Evolutionary conservation across 768 basidiomycete genomes (phyloP).

Genomic region (Macrolepiota albuminosa): DNA sequence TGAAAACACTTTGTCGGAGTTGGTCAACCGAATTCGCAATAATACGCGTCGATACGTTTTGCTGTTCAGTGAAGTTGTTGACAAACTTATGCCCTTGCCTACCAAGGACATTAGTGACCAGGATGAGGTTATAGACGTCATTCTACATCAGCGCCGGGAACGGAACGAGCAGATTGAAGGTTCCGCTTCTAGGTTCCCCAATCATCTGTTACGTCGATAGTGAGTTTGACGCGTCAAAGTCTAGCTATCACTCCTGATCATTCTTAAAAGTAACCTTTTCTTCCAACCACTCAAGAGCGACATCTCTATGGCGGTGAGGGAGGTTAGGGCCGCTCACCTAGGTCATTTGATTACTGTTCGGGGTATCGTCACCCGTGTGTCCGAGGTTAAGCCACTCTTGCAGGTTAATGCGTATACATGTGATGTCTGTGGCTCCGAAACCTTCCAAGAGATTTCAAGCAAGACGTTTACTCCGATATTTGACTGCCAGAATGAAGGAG

Average conservation of each 20-base stretch:
- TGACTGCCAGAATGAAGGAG: conserved; percentile 82
- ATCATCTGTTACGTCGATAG: conserved; percentile 93
- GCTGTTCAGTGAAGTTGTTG: conserved; percentile 87
- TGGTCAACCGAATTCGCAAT: conserved; percentile 72
- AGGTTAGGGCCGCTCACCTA: conserved; percentile 82
- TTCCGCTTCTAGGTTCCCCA: conserved; percentile 76
- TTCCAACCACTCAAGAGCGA: conserved; percentile 83
- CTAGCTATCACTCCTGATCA: conserved; percentile 13
- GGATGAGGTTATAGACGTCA: conserved; percentile 95
- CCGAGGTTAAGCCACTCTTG: conserved; percentile 96
- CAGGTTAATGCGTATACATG: conserved; percentile 98
- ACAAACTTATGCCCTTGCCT: conserved; percentile 83
- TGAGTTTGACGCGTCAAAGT: conserved; percentile 40
- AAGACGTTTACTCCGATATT: conserved; percentile 87
- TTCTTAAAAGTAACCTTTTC: conserved; percentile 73
- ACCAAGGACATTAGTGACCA: conserved; percentile 88
- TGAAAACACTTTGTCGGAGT: conserved; percentile 63
- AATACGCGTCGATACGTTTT: conserved; percentile 90
- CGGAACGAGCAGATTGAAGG: conserved; percentile 80
- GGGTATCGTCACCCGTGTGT: conserved; percentile 97
- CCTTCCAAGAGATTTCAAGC: conserved; percentile 93
- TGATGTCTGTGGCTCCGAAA: conserved; percentile 96
- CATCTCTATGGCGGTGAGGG: conserved; percentile 81
- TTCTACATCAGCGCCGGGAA: conserved; percentile 89
- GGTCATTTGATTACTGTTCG: conserved; percentile 94